Evolutionary conservation across 2,329 filamentous ascomycete species (phyloP).

Genomic region (Botryotinia globosa): DNA sequence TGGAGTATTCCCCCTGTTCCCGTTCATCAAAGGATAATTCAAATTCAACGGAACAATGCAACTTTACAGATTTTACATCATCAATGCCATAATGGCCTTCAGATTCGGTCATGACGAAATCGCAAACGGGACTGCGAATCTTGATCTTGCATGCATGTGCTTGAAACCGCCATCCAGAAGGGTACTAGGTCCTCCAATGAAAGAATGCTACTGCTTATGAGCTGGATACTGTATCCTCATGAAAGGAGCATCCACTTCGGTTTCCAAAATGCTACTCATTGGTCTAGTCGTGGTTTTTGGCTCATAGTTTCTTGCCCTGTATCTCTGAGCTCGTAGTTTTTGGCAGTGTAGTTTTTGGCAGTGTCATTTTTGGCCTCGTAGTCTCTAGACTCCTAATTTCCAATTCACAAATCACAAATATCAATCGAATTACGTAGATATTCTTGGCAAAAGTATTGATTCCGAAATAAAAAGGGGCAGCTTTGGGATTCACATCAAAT

Average conservation of each 20-base stretch:
- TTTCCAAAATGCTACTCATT: not conserved
- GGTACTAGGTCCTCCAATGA: not conserved
- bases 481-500: not conserved
- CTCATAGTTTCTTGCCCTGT: not conserved
- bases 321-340: not conserved
- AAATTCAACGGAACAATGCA: conserved; percentile 4
- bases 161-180: not conserved
- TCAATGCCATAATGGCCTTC: not conserved
- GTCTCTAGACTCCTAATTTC: not conserved
- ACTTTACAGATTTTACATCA: conserved; percentile 4
- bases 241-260: not conserved
- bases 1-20: not conserved
- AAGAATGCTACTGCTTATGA: not conserved
- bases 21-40: conserved; percentile 9
- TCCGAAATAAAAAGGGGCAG: not conserved
- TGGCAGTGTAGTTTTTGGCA: not conserved
- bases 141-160: not conserved
- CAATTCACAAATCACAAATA: not conserved
- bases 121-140: not conserved
- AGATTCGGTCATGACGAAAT: not conserved
- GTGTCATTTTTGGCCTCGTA: not conserved
- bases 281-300: not conserved
- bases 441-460: not conserved
- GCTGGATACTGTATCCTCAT: not conserved
- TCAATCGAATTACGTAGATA: not conserved